Conservation (phyloP, 257 asterid species). For the Plantago ovata region DNA sequence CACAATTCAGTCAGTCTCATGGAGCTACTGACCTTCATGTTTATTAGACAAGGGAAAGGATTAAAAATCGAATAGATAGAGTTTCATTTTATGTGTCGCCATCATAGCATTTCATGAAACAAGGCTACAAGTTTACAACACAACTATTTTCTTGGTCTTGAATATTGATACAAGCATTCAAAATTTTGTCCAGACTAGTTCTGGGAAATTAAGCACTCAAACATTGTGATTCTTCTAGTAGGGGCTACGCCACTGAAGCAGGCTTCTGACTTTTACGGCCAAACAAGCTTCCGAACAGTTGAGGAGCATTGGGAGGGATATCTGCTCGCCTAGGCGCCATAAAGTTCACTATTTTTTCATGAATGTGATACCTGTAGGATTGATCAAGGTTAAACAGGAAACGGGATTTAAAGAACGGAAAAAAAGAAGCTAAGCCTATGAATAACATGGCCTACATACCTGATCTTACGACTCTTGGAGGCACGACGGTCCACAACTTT, state of each 20-base stretch:
- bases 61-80: too few species aligned
- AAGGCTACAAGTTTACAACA: too few species aligned
- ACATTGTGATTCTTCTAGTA: background rate
- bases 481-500: constrained; percentile 91
- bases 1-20: too few species aligned
- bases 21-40: too few species aligned
- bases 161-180: too few species aligned
- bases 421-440: background rate
- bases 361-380: constrained; percentile 73
- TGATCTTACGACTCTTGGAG: constrained; percentile 91
- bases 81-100: too few species aligned
- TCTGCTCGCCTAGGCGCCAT: constrained; percentile 68
- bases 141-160: too few species aligned
- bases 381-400: background rate
- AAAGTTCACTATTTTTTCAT: constrained; percentile 85
- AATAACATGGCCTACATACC: constrained; percentile 33
- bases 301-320: constrained; percentile 59
- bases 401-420: background rate
- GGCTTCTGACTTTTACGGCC: constrained; percentile 48
- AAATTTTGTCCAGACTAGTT: too few species aligned
- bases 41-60: too few species aligned
- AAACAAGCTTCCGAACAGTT: constrained; percentile 60
- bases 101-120: too few species aligned
- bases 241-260: constrained; percentile 26
- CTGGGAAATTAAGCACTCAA: background rate